These are phyloP conservation scores for Polyporus tsugae DNA, from an alignment of 1,284 basidiomycete species.

Conservation along the genomic window DNA sequence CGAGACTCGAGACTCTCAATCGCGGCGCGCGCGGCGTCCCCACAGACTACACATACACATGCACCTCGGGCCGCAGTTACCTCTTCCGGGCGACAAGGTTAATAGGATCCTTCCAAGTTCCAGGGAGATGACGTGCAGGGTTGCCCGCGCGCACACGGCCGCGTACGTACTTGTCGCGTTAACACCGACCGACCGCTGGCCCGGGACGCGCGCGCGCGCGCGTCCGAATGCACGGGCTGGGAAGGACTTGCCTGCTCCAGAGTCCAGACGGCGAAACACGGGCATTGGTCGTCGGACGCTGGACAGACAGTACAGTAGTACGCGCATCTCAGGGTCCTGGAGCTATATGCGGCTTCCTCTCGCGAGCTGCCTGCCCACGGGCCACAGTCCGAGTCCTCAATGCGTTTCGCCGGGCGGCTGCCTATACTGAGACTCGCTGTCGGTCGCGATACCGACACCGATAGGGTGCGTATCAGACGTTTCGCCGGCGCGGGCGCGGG, in stretches of 20 bases:
- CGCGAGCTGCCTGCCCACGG: background rate
- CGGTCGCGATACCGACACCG: too few relatives aligned
- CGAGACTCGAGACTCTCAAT: background rate
- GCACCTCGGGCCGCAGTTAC: constrained; percentile 13
- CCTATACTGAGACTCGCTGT: background rate
- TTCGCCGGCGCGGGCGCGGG: too few relatives aligned
- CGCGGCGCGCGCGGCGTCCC: background rate
- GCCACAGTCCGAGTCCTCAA: background rate
- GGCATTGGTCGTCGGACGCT: too few relatives aligned
- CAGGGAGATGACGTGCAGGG: background rate
- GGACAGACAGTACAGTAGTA: background rate
- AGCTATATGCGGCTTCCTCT: background rate
- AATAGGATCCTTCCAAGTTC: constrained; percentile 2
- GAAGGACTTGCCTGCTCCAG: background rate
- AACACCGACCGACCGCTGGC: background rate
- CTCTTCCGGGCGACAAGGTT: constrained; percentile 16
- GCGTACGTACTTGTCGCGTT: constrained; percentile 2
- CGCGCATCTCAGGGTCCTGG: background rate
- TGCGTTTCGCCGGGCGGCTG: background rate
- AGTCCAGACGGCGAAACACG: background rate
- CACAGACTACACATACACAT: background rate
- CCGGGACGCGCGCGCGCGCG: background rate
- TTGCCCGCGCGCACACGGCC: constrained; percentile 4
- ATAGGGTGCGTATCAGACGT: too few relatives aligned
- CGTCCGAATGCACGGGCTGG: background rate